Evolutionary conservation across 371 early-diverging fungal genomes (phyloP), one percentile per base, ranked within the genome.

Genomic region (Mucor circinelloides): DNA sequence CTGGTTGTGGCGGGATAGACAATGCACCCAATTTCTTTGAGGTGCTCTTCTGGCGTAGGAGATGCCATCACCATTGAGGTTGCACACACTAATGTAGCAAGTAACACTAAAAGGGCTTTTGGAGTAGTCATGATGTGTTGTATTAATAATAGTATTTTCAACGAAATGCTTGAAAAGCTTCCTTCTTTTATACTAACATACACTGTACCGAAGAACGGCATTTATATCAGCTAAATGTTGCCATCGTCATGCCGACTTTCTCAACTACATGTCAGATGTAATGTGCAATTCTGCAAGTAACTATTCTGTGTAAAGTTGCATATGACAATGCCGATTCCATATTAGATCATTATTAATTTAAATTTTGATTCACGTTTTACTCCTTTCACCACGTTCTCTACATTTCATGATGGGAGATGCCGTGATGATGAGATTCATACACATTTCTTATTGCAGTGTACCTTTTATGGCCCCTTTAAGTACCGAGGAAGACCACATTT

Each of bases 41-140:
- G 55, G 30, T 60, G 56, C 56, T 60, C 62, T 23, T 67, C 62
- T 19, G 68, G 63, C 19, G 28, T 68, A 56, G 68, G 68, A 2
- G 62, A 62, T 48, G 63, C 62, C 36, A 32, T 40, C 6, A 17
- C 30, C 9, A 27, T 27, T 0, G 40, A 58, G n/a, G 30, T 42
- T 38, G 56, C 36, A 60, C 61, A 50, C 1, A 61, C 19, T 8
- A 67, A 38, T 38, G 55, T 42, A 55, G 60, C 34, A 25, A 67
- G 42, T 21, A 55, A 30, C 13, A 55, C 27, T 25, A 42, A 40
- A 17, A 60, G 19, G 23, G 31, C 9, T 13, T 17, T 42, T n/a
- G 19, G 38, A 7, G 63, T 31, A 30, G n/a, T 27, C 55, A 55
- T 55, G 13, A 36, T 55, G 2, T 44, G 6, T 34, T 3, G 34